Conservation (phyloP, 441 rosid species). For the Adansonia gregorii region DNA sequence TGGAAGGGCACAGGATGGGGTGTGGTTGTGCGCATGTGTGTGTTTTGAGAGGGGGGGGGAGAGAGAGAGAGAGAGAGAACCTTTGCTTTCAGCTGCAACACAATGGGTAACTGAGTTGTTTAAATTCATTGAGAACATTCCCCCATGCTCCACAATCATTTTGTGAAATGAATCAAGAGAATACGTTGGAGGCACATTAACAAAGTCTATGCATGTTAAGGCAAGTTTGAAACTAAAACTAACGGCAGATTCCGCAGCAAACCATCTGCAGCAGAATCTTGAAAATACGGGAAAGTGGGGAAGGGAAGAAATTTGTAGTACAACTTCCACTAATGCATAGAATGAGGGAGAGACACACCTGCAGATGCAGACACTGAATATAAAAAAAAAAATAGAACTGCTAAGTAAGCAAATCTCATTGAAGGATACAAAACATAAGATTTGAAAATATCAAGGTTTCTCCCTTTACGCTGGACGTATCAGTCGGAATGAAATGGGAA, state of each 20-base stretch:
- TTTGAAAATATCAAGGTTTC: slow-evolving; percentile 78
- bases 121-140: slow-evolving; percentile 91
- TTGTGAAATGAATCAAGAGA: slow-evolving; percentile 78
- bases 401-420: slow-evolving; percentile 3
- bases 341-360: not conserved
- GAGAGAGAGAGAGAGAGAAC: slow-evolving; percentile 47
- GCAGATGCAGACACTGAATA: not conserved
- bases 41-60: not conserved
- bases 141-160: slow-evolving; percentile 96
- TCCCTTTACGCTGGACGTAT: slow-evolving; percentile 77
- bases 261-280: not conserved
- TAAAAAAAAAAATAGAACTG: slow-evolving; percentile 23
- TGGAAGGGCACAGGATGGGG: not conserved
- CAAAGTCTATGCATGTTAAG: slow-evolving; percentile 77
- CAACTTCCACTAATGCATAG: not conserved
- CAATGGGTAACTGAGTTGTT: slow-evolving; percentile 90
- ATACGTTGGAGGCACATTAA: slow-evolving; percentile 65
- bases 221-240: slow-evolving; percentile 30
- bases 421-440: slow-evolving; percentile 94
- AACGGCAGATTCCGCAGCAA: not conserved
- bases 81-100: slow-evolving; percentile 90
- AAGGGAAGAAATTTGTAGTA: not conserved
- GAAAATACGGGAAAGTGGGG: not conserved
- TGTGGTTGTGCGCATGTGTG: not conserved
- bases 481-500: slow-evolving; percentile 80